phyloP scores from a whole-genome alignment of 108 stramenopile species.

The Fragilaria crotonensis region DNA sequence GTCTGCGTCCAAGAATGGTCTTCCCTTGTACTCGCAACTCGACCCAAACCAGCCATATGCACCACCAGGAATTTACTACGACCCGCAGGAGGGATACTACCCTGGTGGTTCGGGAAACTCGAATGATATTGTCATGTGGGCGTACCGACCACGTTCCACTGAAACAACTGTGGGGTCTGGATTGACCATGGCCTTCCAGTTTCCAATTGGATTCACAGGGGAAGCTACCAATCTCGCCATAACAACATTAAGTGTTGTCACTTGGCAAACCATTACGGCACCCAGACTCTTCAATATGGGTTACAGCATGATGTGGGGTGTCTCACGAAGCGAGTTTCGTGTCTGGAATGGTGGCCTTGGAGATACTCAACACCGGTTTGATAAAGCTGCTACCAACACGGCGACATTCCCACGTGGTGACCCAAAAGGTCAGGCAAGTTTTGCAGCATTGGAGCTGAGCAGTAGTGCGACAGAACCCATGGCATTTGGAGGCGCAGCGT shows the following conservation, averaged over 20 bases:
- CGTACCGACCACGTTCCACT: conserved; percentile 4
- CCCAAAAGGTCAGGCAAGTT: background rate
- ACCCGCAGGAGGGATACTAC: conserved; percentile 29
- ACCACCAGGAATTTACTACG: conserved; percentile 32
- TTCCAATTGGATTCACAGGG: conserved; percentile 15
- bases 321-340: conserved; percentile 23
- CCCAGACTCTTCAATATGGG: conserved; percentile 30
- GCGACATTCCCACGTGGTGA: background rate
- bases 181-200: conserved; percentile 27
- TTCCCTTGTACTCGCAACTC: conserved; percentile 7
- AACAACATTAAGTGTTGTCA: conserved; percentile 7
- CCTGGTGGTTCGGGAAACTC: conserved; percentile 21
- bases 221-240: conserved; percentile 6
- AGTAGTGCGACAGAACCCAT: conserved; percentile 9
- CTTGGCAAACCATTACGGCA: conserved; percentile 21
- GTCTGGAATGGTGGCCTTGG: conserved; percentile 19
- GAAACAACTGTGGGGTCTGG: conserved; percentile 14
- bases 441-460: conserved; percentile 1
- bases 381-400: conserved; percentile 1
- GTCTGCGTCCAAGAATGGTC: background rate
- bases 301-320: conserved; percentile 13
- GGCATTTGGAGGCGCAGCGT: conserved; percentile 13
- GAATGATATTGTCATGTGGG: conserved; percentile 21
- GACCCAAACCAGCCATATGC: conserved; percentile 10
- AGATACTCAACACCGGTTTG: background rate